phyloP scores from a whole-genome alignment of 176 grass and related monocot genomes.

The Oryza longistaminata region DNA sequence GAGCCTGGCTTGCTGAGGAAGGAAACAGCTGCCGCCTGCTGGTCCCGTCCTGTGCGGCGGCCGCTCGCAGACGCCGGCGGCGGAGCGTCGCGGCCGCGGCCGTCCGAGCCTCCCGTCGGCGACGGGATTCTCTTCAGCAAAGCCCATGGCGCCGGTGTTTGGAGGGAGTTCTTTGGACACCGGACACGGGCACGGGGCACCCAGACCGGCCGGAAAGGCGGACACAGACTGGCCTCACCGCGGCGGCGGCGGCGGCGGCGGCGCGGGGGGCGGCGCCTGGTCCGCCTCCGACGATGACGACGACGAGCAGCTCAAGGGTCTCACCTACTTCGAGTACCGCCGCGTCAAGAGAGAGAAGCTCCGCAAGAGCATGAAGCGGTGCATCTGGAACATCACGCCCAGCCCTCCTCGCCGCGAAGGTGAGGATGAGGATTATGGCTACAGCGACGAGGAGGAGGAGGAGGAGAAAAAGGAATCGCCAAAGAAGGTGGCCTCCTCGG shows the following conservation, averaged over 20 bases:
- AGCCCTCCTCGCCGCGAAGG: constrained; percentile 59
- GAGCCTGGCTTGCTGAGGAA: not conserved
- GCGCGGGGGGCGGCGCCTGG: constrained; percentile 9
- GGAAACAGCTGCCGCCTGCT: not conserved
- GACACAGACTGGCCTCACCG: no score
- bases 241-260: not conserved
- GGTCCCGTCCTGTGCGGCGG: no score
- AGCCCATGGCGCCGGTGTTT: not conserved
- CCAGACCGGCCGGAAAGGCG: no score
- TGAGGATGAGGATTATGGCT: constrained; percentile 39
- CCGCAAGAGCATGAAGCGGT: constrained; percentile 62
- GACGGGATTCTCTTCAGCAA: not conserved
- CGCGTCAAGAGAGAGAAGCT: constrained; percentile 81
- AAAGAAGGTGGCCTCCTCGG: constrained; percentile 25
- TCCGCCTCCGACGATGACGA: constrained; percentile 44
- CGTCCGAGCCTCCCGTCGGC: not conserved
- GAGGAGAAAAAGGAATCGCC: constrained; percentile 32
- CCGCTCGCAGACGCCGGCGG: not conserved
- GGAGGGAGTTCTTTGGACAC: not conserved
- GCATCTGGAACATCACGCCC: constrained; percentile 75
- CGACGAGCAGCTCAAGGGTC: constrained; percentile 73
- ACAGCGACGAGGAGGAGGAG: constrained; percentile 48
- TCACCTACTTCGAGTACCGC: constrained; percentile 82
- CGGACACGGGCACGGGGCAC: not conserved
- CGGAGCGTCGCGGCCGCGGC: no score